These are phyloP conservation scores for Globisporangium spiculum DNA, from an alignment of 352 stramenopile genomes.

Conservation along the genomic window DNA sequence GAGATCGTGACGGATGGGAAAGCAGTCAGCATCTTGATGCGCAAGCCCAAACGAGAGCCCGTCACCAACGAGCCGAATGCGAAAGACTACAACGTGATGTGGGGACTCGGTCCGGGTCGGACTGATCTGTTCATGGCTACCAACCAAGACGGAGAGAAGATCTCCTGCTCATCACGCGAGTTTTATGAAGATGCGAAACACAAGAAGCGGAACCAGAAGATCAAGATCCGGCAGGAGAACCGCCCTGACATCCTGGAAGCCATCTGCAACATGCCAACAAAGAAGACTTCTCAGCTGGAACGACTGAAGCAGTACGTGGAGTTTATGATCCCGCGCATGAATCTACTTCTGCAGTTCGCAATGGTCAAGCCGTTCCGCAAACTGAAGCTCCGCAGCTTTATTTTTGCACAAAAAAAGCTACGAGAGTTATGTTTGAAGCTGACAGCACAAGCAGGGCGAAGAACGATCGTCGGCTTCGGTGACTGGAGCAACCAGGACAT, in stretches of 20 bases:
- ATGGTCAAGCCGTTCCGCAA: conserved; percentile 21
- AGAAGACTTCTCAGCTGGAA: conserved; percentile 18
- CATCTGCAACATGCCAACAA: neutral
- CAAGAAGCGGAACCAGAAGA: too few species aligned
- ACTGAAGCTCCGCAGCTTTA: conserved; percentile 14
- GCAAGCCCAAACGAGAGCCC: conserved; percentile 14
- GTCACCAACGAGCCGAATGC: neutral
- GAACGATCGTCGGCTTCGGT: conserved; percentile 17
- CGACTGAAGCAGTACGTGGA: conserved; percentile 1
- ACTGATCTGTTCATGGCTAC: conserved; percentile 11
- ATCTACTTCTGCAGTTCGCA: conserved; percentile 10
- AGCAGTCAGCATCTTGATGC: conserved; percentile 16
- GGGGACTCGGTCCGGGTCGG: conserved; percentile 17
- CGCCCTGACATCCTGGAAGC: too few species aligned
- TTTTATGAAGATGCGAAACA: too few species aligned
- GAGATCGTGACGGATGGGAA: conserved; percentile 21
- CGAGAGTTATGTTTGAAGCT: conserved; percentile 14
- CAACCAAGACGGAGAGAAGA: too few species aligned
- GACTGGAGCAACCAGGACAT: conserved; percentile 20
- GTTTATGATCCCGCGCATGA: conserved; percentile 16
- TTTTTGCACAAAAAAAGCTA: conserved; percentile 18
- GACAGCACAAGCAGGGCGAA: neutral
- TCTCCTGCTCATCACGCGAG: too few species aligned
- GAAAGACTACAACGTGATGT: conserved; percentile 11
- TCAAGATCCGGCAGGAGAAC: too few species aligned